Conservation (phyloP, 2,329 filamentous ascomycete species). For the Dactylella cylindrospora region DNA sequence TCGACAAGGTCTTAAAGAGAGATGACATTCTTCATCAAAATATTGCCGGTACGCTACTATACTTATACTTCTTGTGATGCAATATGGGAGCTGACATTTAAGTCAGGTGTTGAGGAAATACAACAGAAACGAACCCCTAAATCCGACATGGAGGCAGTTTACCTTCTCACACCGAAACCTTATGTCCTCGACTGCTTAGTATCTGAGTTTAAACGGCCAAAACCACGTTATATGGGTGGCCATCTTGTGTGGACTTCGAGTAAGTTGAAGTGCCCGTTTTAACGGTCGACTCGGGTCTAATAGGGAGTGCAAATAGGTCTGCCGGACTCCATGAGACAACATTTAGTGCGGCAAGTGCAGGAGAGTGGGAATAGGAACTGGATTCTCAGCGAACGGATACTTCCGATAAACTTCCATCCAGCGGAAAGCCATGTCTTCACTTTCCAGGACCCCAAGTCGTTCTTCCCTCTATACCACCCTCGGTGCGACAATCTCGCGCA, state of each 20-base stretch:
- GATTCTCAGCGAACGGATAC: conserved; percentile 76
- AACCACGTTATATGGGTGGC: conserved; percentile 67
- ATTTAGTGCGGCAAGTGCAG: conserved; percentile 4
- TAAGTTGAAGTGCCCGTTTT: conserved; percentile 51
- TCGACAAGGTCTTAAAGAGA: conserved; percentile 88
- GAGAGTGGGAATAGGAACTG: conserved; percentile 58
- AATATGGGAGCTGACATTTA: conserved; percentile 44
- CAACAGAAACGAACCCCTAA: conserved; percentile 81
- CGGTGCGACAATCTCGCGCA: conserved; percentile 81
- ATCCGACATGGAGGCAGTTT: conserved; percentile 89
- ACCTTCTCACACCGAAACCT: conserved; percentile 79
- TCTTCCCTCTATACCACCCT: conserved; percentile 87
- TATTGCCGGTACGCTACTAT: conserved; percentile 73
- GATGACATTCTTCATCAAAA: conserved; percentile 97
- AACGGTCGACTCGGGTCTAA: neutral
- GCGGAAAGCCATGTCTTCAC: conserved; percentile 88
- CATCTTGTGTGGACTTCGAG: conserved; percentile 82
- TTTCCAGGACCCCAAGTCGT: conserved; percentile 93
- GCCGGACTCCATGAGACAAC: conserved; percentile 9
- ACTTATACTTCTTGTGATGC: conserved; percentile 20
- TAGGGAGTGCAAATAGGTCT: conserved; percentile 9
- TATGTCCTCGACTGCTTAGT: conserved; percentile 92
- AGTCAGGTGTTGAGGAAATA: conserved; percentile 85
- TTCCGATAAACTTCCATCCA: conserved; percentile 86
- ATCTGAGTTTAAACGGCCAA: conserved; percentile 81